Conservation (phyloP, 2,329 filamentous ascomycete genomes). For the Emydomyces testavorans region DNA sequence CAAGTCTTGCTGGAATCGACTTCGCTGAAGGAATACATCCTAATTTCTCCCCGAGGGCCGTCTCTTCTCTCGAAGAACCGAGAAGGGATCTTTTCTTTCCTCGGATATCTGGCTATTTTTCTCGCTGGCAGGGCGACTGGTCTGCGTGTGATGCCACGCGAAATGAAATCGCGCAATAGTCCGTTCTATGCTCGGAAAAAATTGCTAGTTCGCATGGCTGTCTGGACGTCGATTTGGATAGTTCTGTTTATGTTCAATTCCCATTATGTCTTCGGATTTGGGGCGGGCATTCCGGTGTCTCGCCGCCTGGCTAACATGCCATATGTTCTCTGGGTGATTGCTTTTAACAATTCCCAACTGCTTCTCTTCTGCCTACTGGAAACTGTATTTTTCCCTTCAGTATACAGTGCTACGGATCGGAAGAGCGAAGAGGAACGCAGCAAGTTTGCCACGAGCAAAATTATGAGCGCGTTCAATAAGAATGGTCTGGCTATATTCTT, state of each 20-base stretch:
- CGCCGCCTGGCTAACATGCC: slow-evolving; percentile 84
- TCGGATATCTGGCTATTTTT: slow-evolving; percentile 91
- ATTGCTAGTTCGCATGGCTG: slow-evolving; percentile 52
- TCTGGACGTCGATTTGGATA: slow-evolving; percentile 58
- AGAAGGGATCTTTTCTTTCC: slow-evolving; percentile 89
- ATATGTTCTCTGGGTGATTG: slow-evolving; percentile 84
- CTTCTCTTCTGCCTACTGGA: slow-evolving; percentile 68
- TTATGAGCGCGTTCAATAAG: slow-evolving; percentile 76
- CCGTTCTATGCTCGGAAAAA: slow-evolving; percentile 39
- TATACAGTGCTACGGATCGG: slow-evolving; percentile 47
- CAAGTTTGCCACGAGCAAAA: slow-evolving; percentile 59
- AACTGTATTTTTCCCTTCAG: slow-evolving; percentile 61
- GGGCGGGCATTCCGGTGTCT: slow-evolving; percentile 57
- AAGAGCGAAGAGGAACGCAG: slow-evolving; percentile 53
- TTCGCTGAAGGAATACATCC: slow-evolving; percentile 66
- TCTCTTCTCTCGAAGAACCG: slow-evolving; percentile 79
- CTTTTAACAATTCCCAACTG: slow-evolving; percentile 80
- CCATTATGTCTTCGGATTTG: slow-evolving; percentile 57
- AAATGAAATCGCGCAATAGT: slow-evolving; percentile 35
- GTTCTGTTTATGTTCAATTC: slow-evolving; percentile 59
- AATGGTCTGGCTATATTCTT: slow-evolving; percentile 82
- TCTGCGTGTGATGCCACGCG: slow-evolving; percentile 62
- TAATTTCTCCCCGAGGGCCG: slow-evolving; percentile 62
- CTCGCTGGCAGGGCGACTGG: slow-evolving; percentile 77
- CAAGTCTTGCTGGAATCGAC: slow-evolving; percentile 66